These are phyloP conservation scores for Alternaria conjuncta DNA, from an alignment of 2,329 filamentous ascomycete genomes.

Conservation along the genomic window DNA sequence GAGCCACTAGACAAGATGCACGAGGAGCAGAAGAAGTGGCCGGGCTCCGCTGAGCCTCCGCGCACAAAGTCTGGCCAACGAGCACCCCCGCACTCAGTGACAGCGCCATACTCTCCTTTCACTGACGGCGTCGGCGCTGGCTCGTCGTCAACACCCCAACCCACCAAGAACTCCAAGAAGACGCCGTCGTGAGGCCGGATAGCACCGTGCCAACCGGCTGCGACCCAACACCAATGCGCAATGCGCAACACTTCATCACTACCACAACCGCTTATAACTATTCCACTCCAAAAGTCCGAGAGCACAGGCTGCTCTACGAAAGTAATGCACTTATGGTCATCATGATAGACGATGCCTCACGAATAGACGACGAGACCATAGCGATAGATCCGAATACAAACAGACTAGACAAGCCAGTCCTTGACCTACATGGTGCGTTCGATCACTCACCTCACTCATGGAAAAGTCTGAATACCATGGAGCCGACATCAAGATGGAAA, in stretches of 20 bases:
- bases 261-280: background rate
- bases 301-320: constrained; percentile 36
- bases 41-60: constrained; percentile 48
- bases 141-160: constrained; percentile 29
- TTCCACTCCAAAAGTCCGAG: constrained; percentile 23
- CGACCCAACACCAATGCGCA: background rate
- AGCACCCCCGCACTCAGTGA: constrained; percentile 59
- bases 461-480: background rate
- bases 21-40: constrained; percentile 70
- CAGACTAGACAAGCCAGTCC: constrained; percentile 15
- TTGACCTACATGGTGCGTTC: constrained; percentile 2
- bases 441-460: background rate
- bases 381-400: constrained; percentile 26
- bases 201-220: background rate
- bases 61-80: constrained; percentile 43
- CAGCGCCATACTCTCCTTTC: constrained; percentile 66
- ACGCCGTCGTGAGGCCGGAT: constrained; percentile 26
- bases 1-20: constrained; percentile 85
- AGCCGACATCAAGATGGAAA: background rate
- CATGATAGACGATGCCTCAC: constrained; percentile 38
- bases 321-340: constrained; percentile 28
- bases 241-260: background rate
- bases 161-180: constrained; percentile 42
- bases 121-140: constrained; percentile 55
- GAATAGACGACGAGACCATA: constrained; percentile 28